Percentiles rank a stretch among this genome's conserved stretches.
These are phyloP conservation scores for Picea glauca DNA, from an alignment of 75 land plant genomes.

Conservation along the genomic window DNA sequence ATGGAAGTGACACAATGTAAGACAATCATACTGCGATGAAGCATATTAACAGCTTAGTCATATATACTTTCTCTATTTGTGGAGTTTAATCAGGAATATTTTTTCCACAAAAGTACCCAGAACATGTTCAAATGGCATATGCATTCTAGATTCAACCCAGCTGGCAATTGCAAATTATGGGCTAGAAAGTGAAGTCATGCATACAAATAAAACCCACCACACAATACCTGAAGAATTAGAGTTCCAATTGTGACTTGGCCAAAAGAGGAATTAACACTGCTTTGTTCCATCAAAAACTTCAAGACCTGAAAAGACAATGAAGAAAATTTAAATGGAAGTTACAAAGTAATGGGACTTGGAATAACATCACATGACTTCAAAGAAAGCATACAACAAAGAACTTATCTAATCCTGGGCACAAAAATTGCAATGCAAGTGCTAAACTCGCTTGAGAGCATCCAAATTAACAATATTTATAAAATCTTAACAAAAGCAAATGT, in stretches of 20 bases:
- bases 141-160: slow-evolving; percentile 7
- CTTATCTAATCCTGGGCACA: neutral
- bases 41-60: neutral
- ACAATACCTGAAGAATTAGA: slow-evolving; percentile 87
- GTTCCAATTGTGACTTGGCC: slow-evolving; percentile 99
- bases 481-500: neutral
- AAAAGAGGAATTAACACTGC: slow-evolving; percentile 81
- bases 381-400: neutral
- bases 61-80: neutral
- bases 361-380: neutral
- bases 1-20: neutral
- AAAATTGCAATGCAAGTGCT: neutral
- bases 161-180: neutral
- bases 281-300: slow-evolving; percentile 95
- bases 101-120: neutral
- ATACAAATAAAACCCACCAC: neutral
- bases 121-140: neutral
- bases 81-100: neutral
- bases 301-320: slow-evolving; percentile 58
- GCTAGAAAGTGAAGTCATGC: neutral
- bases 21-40: neutral
- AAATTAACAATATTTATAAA: neutral
- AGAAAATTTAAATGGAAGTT: neutral
- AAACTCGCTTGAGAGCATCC: neutral
- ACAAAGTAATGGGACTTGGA: neutral